Conservation (phyloP, 176 grass and related monocot species). For the Zoysia pacifica region DNA sequence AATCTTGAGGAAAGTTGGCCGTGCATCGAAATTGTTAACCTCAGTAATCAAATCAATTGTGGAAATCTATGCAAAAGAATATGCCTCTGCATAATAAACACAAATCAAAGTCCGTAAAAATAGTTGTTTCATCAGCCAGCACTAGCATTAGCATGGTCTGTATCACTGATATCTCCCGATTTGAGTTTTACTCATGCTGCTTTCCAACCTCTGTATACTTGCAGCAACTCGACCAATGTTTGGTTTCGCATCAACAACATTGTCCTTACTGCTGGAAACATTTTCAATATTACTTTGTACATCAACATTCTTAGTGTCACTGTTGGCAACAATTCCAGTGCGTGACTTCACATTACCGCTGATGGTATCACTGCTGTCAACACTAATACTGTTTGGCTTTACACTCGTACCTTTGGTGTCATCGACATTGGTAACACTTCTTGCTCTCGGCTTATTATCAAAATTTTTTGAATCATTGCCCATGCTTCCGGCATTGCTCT, state of each 20-base stretch:
- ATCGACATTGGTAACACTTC: conserved; percentile 32
- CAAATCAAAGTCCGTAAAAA: conserved; percentile 38
- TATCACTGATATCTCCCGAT: conserved; percentile 48
- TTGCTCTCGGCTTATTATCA: conserved; percentile 41
- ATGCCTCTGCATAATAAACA: conserved; percentile 38
- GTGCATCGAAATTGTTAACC: conserved; percentile 45
- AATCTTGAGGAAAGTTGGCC: conserved; percentile 34
- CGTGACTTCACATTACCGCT: conserved; percentile 13
- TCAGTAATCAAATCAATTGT: conserved; percentile 51
- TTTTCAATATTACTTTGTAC: conserved; percentile 35
- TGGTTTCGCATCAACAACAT: conserved; percentile 32
- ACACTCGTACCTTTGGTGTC: conserved; percentile 20
- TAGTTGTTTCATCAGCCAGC: conserved; percentile 19
- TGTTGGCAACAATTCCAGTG: conserved; percentile 30
- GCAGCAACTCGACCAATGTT: conserved; percentile 59
- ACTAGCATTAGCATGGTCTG: conserved; percentile 11
- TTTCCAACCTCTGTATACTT: conserved; percentile 60
- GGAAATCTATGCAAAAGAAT: conserved; percentile 54
- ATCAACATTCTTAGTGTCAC: conserved; percentile 25
- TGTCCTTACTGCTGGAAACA: conserved; percentile 18
- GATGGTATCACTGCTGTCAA: conserved; percentile 32
- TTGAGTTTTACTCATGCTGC: conserved; percentile 53
- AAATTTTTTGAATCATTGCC: conserved; percentile 36
- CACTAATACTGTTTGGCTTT: conserved; percentile 17
- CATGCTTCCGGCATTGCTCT: conserved; percentile 33